phyloP scores from a whole-genome alignment of 164 flowering plant genomes.

The Aristolochia contorta region DNA sequence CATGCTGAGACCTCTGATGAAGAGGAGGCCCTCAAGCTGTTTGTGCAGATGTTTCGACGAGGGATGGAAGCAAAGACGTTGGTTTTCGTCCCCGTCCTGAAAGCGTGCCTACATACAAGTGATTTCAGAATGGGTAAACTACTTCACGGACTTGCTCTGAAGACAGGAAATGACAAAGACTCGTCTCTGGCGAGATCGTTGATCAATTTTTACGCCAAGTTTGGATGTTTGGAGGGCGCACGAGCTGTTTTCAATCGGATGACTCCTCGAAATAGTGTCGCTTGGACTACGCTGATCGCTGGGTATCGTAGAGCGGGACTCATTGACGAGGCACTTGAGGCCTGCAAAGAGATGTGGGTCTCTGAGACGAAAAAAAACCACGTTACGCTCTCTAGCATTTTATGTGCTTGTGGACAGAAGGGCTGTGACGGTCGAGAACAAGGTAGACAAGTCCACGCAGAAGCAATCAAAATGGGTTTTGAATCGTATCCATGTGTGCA shows the following conservation, averaged over 20 bases:
- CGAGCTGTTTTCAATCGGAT: constrained; percentile 31
- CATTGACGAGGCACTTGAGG: constrained; percentile 22
- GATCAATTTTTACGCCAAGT: constrained; percentile 41
- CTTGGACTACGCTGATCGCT: constrained; percentile 46
- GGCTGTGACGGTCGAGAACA: constrained; percentile 15
- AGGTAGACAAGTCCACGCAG: constrained; percentile 54
- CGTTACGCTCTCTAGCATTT: constrained; percentile 38
- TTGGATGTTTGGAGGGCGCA: constrained; percentile 21
- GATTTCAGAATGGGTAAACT: constrained; percentile 39
- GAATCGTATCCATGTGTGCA: constrained; percentile 31
- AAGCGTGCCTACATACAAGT: constrained; percentile 29
- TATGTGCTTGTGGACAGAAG: constrained; percentile 47
- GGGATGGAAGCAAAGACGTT: constrained; percentile 6
- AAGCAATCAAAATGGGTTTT: constrained; percentile 41
- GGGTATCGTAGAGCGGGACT: constrained; percentile 25
- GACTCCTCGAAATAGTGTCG: constrained; percentile 23
- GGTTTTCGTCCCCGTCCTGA: constrained; percentile 33
- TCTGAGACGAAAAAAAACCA: constrained; percentile 34
- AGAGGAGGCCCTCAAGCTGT: constrained; percentile 27
- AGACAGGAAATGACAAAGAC: constrained; percentile 22
- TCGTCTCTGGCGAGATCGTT: constrained; percentile 28
- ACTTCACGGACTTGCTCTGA: constrained; percentile 43
- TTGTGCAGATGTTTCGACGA: constrained; percentile 20
- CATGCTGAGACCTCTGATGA: constrained; percentile 21
- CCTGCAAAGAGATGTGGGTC: constrained; percentile 44